Evolutionary conservation across 208 protist species (phyloP), one percentile per base, ranked within the genome.

Genomic region (Crithidia brevicula): DNA sequence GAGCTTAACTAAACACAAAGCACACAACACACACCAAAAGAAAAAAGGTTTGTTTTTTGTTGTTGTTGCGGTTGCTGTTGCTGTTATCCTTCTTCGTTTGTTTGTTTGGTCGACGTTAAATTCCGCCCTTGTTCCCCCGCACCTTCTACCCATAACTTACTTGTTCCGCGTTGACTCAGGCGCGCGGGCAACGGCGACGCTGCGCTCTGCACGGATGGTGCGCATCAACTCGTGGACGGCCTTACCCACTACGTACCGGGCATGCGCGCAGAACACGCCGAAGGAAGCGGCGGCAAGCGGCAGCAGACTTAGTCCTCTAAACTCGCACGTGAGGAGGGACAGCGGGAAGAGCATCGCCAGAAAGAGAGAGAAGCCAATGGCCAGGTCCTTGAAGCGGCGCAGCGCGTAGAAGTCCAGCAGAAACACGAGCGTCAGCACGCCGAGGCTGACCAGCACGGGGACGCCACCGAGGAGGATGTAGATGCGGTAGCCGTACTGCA

Each of bases 381-480:
- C 64, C 36, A 92, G 38, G 56, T 95, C 84, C 57, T 80, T 86
- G 40, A 58, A 51, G 27, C 79, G 82, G 43, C 57, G 71, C 18
- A 82, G 70, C 11, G 82, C 60, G 33, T 67, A 77, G 59, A 83
- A 95, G 60, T 92, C 86, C 1, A 92, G 65, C 22, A 91, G 47
- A 46, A 92, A 92, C 22, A 92, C 74, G 4, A 89, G 54, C 7
- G 80, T 70, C 22, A 95, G 60, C 7, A 92, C 74, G 16, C 54
- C 62, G 45, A 92, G 73, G 67, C 75, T 86, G 1, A 86, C 74
- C 23, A 84, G 63, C 3, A 86, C 73, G 13, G 89, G 89, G 8
- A 92, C 74, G 8, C 72, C 73, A 22, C 83, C 85, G 10, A 92
- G 64, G 4, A 94, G 15, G 23, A 91, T 63, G 60, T 86, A 92